A percentile compares a stretch with the other conserved stretches of the same genome.
These are phyloP conservation scores for Mycosphaerelloides madeirae DNA, from an alignment of 2,329 filamentous ascomycete genomes.

Conservation along the genomic window DNA sequence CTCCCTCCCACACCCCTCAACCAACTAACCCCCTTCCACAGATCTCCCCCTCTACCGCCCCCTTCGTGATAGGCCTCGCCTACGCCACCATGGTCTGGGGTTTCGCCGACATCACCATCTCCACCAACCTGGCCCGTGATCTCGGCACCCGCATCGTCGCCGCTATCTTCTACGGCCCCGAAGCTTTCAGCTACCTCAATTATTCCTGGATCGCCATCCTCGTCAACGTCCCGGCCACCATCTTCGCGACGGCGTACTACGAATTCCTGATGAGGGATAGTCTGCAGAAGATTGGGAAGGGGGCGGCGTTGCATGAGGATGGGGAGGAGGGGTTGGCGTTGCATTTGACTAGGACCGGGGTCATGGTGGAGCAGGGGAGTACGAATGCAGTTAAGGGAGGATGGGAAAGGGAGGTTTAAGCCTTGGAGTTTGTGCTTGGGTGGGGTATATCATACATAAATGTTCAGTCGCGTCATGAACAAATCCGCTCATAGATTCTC, in stretches of 20 bases:
- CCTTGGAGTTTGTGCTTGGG: too few relatives aligned
- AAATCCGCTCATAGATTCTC: too few relatives aligned
- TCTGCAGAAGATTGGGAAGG: slow-evolving; percentile 47
- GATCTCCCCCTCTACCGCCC: slow-evolving; percentile 43
- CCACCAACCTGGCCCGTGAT: slow-evolving; percentile 55
- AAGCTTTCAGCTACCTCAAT: slow-evolving; percentile 44
- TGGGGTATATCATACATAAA: too few relatives aligned
- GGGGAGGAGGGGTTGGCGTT: slow-evolving; percentile 49
- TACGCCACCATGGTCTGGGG: slow-evolving; percentile 53
- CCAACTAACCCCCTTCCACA: neutral
- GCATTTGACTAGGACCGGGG: slow-evolving; percentile 35
- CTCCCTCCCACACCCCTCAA: too few relatives aligned
- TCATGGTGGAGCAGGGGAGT: slow-evolving; percentile 20
- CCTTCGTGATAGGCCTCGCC: slow-evolving; percentile 53
- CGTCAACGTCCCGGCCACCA: slow-evolving; percentile 54
- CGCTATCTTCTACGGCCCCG: slow-evolving; percentile 53
- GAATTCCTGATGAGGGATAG: slow-evolving; percentile 53
- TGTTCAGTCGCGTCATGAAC: too few relatives aligned
- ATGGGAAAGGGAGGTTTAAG: too few relatives aligned
- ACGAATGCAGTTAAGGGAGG: too few relatives aligned
- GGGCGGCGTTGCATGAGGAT: slow-evolving; percentile 48
- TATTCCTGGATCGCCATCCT: slow-evolving; percentile 53
- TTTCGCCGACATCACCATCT: slow-evolving; percentile 52
- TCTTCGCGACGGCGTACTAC: slow-evolving; percentile 53
- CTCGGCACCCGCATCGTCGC: slow-evolving; percentile 56